These are phyloP conservation scores for Monosporascus sp. DNA, from an alignment of 2,329 filamentous ascomycete species.

Conservation along the genomic window DNA sequence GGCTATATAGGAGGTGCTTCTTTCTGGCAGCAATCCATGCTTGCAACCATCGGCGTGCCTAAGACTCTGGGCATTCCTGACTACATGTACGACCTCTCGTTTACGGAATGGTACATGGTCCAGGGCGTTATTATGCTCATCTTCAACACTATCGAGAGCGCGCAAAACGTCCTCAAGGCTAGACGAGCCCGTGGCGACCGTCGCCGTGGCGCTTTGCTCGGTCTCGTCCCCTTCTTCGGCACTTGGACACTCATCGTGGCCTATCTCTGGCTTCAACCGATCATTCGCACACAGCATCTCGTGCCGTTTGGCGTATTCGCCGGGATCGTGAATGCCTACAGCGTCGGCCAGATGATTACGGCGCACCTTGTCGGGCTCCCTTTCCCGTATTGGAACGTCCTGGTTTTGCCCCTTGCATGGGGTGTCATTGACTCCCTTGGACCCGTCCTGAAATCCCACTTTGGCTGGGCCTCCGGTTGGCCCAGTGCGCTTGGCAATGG, in stretches of 20 bases:
- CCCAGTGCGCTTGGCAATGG: slow-evolving; percentile 68
- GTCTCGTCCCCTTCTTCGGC: slow-evolving; percentile 73
- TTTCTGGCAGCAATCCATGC: slow-evolving; percentile 86
- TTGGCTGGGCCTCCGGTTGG: slow-evolving; percentile 66
- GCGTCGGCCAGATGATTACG: slow-evolving; percentile 91
- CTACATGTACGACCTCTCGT: slow-evolving; percentile 71
- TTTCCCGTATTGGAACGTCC: slow-evolving; percentile 88
- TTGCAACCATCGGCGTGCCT: slow-evolving; percentile 65
- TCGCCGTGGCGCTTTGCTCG: slow-evolving; percentile 69
- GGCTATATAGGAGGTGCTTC: slow-evolving; percentile 80
- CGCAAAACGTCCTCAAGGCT: slow-evolving; percentile 77
- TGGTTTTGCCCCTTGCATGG: slow-evolving; percentile 70
- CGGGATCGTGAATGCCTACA: slow-evolving; percentile 88
- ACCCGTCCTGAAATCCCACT: slow-evolving; percentile 54
- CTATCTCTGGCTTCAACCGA: slow-evolving; percentile 81
- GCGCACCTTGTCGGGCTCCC: slow-evolving; percentile 82
- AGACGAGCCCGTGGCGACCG: slow-evolving; percentile 69
- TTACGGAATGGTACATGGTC: slow-evolving; percentile 88
- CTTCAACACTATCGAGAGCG: slow-evolving; percentile 77
- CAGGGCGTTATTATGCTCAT: slow-evolving; percentile 78
- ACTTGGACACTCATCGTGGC: slow-evolving; percentile 71
- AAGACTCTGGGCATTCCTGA: slow-evolving; percentile 60
- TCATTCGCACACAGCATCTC: slow-evolving; percentile 75
- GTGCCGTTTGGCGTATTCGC: slow-evolving; percentile 87
- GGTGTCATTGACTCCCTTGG: slow-evolving; percentile 79